Conservation (phyloP, 306 rosid genomes). For the Betula pendula region DNA sequence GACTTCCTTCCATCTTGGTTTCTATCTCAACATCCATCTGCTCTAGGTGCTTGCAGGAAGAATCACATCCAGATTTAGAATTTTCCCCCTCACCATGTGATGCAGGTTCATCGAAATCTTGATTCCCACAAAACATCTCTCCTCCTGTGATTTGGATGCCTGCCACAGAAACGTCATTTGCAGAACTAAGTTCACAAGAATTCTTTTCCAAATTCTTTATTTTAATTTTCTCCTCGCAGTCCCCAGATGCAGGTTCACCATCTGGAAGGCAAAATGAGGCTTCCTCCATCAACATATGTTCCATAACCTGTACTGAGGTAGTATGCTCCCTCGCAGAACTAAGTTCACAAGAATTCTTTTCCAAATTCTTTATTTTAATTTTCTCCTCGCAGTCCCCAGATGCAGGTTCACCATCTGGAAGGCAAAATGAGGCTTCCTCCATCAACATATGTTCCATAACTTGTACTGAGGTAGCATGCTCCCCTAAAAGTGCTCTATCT, state of each 20-base stretch:
- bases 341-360: conserved; percentile 13
- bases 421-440: conserved; percentile 13
- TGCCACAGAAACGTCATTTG: conserved; percentile 15
- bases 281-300: conserved; percentile 7
- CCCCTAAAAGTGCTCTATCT: conserved; percentile 18
- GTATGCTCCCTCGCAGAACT: conserved; percentile 16
- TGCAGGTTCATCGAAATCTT: neutral
- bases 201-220: conserved; percentile 15
- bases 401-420: conserved; percentile 24
- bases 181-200: conserved; percentile 14
- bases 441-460: conserved; percentile 1
- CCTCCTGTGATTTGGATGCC: conserved; percentile 23
- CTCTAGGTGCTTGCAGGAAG: neutral
- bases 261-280: conserved; percentile 8
- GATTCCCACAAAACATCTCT: conserved; percentile 21
- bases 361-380: conserved; percentile 18
- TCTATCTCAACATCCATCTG: conserved; percentile 7
- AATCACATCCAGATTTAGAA: neutral
- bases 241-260: conserved; percentile 23
- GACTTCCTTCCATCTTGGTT: conserved; percentile 20
- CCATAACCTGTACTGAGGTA: conserved; percentile 24
- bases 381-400: conserved; percentile 17
- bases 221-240: conserved; percentile 17
- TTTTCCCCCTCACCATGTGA: neutral
- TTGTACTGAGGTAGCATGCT: conserved; percentile 27